phyloP scores from a whole-genome alignment of 768 basidiomycete species.

The Melanogaster broomeanus region DNA sequence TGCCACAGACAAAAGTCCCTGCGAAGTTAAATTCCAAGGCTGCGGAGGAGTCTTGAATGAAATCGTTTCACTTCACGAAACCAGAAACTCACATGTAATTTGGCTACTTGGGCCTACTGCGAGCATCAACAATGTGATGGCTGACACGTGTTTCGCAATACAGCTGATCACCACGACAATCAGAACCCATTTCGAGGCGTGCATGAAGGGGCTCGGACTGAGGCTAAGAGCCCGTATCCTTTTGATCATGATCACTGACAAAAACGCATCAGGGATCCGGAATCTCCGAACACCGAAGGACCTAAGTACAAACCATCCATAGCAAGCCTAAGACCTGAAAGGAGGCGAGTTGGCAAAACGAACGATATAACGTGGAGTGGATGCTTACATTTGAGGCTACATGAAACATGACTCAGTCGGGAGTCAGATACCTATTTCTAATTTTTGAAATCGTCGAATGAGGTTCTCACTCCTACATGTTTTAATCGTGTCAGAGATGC shows the following conservation, averaged over 20 bases:
- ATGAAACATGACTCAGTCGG: background rate
- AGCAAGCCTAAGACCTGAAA: constrained; percentile 15
- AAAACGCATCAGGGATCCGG: background rate
- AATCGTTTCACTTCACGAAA: background rate
- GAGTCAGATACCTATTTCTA: no score
- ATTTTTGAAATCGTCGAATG: background rate
- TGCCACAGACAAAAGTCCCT: constrained; percentile 4
- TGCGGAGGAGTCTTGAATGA: background rate
- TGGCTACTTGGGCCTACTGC: constrained; percentile 10
- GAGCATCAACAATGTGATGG: constrained; percentile 9
- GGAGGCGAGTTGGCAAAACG: background rate
- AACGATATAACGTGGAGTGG: background rate
- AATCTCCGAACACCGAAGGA: no score
- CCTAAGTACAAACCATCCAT: constrained; percentile 16
- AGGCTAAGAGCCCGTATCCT: constrained; percentile 15
- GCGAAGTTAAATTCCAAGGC: background rate
- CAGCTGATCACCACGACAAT: constrained; percentile 3
- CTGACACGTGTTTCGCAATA: constrained; percentile 5
- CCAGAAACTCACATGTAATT: constrained; percentile 2
- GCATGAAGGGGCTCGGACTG: constrained; percentile 3
- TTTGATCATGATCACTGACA: constrained; percentile 21
- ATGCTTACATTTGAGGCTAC: constrained; percentile 11
- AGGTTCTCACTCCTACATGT: constrained; percentile 11
- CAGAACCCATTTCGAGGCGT: constrained; percentile 6
- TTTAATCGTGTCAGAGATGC: background rate